A percentile compares a stretch with the other conserved stretches of the same genome.
These are phyloP conservation scores for Gillenia trifoliata DNA, from an alignment of 306 rosid genomes.

Conservation along the genomic window DNA sequence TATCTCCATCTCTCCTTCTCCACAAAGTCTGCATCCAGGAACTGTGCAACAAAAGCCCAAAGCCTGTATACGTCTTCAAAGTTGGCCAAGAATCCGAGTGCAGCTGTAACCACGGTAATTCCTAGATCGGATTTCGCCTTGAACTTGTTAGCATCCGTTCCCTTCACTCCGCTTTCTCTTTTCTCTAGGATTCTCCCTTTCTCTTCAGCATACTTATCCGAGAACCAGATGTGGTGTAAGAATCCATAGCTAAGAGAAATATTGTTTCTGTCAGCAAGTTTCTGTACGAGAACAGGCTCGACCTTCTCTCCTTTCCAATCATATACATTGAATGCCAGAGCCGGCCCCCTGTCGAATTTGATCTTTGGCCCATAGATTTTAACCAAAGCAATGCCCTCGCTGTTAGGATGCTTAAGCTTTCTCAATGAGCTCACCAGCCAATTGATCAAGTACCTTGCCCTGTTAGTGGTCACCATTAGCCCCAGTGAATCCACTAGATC, in stretches of 20 bases:
- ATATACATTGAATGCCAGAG: conserved; percentile 80
- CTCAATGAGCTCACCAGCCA: conserved; percentile 77
- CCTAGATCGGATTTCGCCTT: conserved; percentile 43
- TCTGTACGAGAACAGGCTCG: conserved; percentile 86
- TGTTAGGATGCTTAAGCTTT: conserved; percentile 85
- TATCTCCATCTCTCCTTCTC: conserved; percentile 98
- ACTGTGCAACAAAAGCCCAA: conserved; percentile 86
- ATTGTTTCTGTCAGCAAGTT: conserved; percentile 80
- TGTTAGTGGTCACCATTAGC: conserved; percentile 35
- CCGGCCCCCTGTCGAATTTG: conserved; percentile 80
- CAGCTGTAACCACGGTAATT: conserved; percentile 79
- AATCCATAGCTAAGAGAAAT: conserved; percentile 78
- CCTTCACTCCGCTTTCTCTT: conserved; percentile 32
- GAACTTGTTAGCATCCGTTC: conserved; percentile 24
- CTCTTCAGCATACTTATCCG: conserved; percentile 66
- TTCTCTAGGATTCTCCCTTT: conserved; percentile 50
- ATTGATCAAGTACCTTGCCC: conserved; percentile 77
- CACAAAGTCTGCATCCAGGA: conserved; percentile 90
- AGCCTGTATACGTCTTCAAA: conserved; percentile 76
- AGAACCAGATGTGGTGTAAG: conserved; percentile 62
- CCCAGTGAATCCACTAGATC: conserved; percentile 83
- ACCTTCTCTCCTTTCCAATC: conserved; percentile 94
- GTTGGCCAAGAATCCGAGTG: conserved; percentile 72
- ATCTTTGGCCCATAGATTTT: conserved; percentile 83
- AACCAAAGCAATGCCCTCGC: conserved; percentile 51